Evolutionary conservation across 2,329 filamentous ascomycete species (phyloP), one percentile per base, ranked within the genome.

Genomic region (Grosmannia clavigera): DNA sequence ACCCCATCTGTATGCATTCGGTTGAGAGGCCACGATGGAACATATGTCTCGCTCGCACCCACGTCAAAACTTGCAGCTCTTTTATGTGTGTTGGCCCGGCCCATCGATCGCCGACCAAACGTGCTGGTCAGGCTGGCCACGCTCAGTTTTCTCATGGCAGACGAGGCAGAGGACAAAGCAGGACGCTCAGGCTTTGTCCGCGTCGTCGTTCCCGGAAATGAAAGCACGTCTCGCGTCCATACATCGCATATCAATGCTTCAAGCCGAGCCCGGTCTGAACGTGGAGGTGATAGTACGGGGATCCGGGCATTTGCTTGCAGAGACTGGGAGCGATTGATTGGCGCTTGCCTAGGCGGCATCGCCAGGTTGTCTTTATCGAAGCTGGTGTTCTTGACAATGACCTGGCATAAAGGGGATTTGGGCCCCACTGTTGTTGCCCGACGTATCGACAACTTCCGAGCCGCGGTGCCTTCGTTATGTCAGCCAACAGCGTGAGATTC

Each of bases 301-400:
- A 89, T 78, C 29, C 79, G 75, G 57, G 82, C 77, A 63, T 80
- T 86, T 0, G 83, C 83, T n/a, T 88, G 76, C 51, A 92, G 76
- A 11, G 90, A 92, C 66, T 90, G 90, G 0, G 90, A 94, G 50
- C 91, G 83, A 65, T 86, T 86, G 63, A 95, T 84, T 40, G 79
- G 76, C 70, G 77, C 59, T 70, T 77, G 60, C 65, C 73, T 64
- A 64, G 78, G 71, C 19, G 76, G 70, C 5, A 66, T 67, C 19
- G 80, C 72, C 7, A 74, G 70, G 52, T 7, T 6, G 19, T 86
- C 81, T 66, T 84, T 86, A 55, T 83, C 76, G 2, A 82, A 81
- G 66, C 85, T 85, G 0, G 92, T 96, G 67, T 95, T 95, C 68
- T 89, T 92, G 68, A 96, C 83, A 55, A 95, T 87, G 58, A 96